Conservation (phyloP, 805 yeast species). For the Metschnikowia santaceciliae region DNA sequence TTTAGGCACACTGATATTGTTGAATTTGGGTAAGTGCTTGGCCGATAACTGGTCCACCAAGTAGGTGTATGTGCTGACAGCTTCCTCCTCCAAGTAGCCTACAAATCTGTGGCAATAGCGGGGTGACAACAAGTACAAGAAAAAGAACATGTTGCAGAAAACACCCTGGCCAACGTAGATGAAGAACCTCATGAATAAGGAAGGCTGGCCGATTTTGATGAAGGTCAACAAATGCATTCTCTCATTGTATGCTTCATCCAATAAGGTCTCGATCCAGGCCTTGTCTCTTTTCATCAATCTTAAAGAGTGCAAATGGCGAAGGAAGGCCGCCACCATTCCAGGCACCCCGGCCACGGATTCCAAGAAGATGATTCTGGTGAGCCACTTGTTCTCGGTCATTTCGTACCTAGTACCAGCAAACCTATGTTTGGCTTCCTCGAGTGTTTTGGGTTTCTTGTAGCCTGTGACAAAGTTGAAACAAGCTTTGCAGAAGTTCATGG, state of each 20-base stretch:
- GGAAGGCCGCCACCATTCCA: slow-evolving; percentile 70
- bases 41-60: slow-evolving; percentile 51
- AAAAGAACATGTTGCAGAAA: slow-evolving; percentile 62
- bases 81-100: slow-evolving; percentile 76
- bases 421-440: slow-evolving; percentile 21
- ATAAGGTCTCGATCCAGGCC: slow-evolving; percentile 70
- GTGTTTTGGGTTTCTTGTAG: slow-evolving; percentile 51
- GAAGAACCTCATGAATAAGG: slow-evolving; percentile 50
- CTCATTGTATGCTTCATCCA: slow-evolving; percentile 76
- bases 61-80: slow-evolving; percentile 65
- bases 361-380: slow-evolving; percentile 57
- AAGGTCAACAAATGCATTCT: slow-evolving; percentile 73
- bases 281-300: slow-evolving; percentile 61
- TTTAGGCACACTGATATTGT: slow-evolving; percentile 45
- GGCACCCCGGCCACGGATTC: slow-evolving; percentile 81
- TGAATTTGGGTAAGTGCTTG: slow-evolving; percentile 49
- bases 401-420: slow-evolving; percentile 40
- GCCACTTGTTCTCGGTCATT: slow-evolving; percentile 64
- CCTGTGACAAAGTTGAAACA: slow-evolving; percentile 64
- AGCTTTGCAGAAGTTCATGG: slow-evolving; percentile 43
- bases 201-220: slow-evolving; percentile 60
- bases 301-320: slow-evolving; percentile 63
- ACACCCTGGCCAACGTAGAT: slow-evolving; percentile 66
- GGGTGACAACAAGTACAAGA: slow-evolving; percentile 56
- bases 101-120: slow-evolving; percentile 70